Evolutionary conservation across 202 grass and related monocot species (phyloP), one percentile per base, ranked within the genome.

Genomic region (Hordeum pubiflorum): DNA sequence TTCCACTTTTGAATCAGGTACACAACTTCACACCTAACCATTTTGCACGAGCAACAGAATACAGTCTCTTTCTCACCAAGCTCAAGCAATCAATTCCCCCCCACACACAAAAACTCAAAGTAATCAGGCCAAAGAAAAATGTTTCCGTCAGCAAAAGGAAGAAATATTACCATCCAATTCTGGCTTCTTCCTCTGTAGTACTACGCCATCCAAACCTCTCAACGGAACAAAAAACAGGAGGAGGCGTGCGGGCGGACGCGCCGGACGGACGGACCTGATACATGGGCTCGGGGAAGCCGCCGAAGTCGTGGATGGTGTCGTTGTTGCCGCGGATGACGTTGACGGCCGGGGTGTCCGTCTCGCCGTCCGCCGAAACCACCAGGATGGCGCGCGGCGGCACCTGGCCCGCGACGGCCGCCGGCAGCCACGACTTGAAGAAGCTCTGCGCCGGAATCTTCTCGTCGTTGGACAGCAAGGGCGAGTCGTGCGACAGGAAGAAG

Each of bases 401-500:
- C 52, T 68, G 58, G 21, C 74, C 87, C 2, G 75, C 78, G 79
- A 93, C 9, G 27, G 58, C 72, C 43, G 64, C 58, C 15, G 88
- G 73, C 55, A 82, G 64, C 94, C 91, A 97, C 62, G 89, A 91
- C 70, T 71, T 67, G 60, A 97, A 36, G 87, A 97, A 97, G 36
- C 40, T 69, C 62, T 84, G 70, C 68, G 79, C 91, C 50, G 86
- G 88, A 39, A 91, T 55, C 11, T 55, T 44, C 0, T 97, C 89
- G 85, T 91, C 94, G 58, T 89, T 82, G 66, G 78, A 43, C 10
- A 97, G 79, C 62, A 48, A 82, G 13, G 88, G 86, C 63, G 91
- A 74, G 15, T 91, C 91, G 61, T 97, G 94, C 7, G 94, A 89
- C 11, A 97, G 36, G 89, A 88, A 97, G 89, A 97, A 97, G 18